These are phyloP conservation scores for Scenedesmus sp. DNA, from an alignment of 163 green algal genomes.

Conservation along the genomic window DNA sequence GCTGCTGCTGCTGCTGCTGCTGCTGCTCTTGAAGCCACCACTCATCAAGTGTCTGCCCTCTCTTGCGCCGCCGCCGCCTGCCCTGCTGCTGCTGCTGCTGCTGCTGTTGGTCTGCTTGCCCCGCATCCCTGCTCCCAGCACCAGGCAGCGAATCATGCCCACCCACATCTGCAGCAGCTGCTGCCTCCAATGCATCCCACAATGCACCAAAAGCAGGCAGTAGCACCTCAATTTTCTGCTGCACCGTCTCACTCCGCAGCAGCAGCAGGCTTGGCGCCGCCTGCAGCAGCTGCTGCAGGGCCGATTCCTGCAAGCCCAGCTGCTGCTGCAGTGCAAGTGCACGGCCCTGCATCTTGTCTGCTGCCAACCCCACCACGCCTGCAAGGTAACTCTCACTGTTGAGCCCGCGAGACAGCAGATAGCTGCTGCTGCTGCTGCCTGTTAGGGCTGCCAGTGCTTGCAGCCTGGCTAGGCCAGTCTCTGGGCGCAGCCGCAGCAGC, in stretches of 20 bases:
- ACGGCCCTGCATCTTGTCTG: neutral
- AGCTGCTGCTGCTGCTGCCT: neutral
- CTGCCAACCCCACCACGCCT: neutral
- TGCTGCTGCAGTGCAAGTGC: conserved; percentile 7
- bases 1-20: neutral
- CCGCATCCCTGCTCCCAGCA: neutral
- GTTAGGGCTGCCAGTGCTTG: neutral
- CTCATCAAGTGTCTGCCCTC: too few relatives aligned
- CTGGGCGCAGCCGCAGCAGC: neutral
- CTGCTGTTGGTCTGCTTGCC: neutral
- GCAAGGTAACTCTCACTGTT: neutral
- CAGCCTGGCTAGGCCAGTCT: neutral
- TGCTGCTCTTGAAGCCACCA: too few relatives aligned
- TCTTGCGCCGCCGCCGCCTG: neutral
- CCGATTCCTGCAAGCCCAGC: neutral
- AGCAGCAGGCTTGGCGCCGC: neutral
- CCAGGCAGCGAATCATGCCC: neutral
- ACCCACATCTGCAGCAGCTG: neutral
- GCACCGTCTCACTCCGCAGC: neutral
- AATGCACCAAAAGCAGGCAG: neutral
- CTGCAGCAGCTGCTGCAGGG: conserved; percentile 11
- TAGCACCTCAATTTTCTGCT: neutral
- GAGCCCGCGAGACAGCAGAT: neutral
- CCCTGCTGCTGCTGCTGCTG: neutral
- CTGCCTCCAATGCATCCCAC: neutral